These are phyloP conservation scores for Tieghemostelium lacteum DNA, from an alignment of 78 protist genomes.

Conservation along the genomic window DNA sequence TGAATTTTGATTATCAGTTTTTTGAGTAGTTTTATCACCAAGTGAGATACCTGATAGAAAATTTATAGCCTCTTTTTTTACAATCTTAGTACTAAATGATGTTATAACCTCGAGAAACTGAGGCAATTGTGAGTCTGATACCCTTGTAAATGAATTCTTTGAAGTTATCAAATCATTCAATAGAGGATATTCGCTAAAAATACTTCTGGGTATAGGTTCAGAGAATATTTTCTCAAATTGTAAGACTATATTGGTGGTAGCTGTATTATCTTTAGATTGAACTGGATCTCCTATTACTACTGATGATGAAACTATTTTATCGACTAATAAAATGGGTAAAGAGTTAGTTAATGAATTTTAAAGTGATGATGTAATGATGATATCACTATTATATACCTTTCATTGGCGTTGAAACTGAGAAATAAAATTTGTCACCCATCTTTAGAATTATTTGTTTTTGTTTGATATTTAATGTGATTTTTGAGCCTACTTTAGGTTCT, in stretches of 20 bases:
- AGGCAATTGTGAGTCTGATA: slow-evolving; percentile 31
- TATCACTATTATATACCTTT: not conserved
- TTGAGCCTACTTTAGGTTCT: slow-evolving; percentile 11
- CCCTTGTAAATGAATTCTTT: slow-evolving; percentile 19
- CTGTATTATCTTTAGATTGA: not conserved
- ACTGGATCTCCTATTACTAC: slow-evolving; percentile 28
- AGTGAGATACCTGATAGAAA: slow-evolving; percentile 53
- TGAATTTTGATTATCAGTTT: not conserved
- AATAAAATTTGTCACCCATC: slow-evolving; percentile 51
- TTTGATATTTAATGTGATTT: slow-evolving; percentile 18
- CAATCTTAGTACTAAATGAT: not conserved
- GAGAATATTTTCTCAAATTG: slow-evolving; percentile 33
- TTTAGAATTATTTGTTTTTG: slow-evolving; percentile 14
- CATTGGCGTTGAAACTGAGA: slow-evolving; percentile 3
- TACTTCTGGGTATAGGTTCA: slow-evolving; percentile 48
- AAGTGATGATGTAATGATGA: too few relatives aligned
- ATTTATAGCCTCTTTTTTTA: slow-evolving; percentile 50
- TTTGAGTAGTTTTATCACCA: slow-evolving; percentile 7
- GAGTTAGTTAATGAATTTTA: not conserved
- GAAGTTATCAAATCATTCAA: slow-evolving; percentile 7
- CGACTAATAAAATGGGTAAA: not conserved
- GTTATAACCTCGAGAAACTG: slow-evolving; percentile 12
- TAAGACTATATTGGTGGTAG: not conserved
- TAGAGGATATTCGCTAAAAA: not conserved
- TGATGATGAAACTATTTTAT: slow-evolving; percentile 22